Percentiles rank a stretch among this genome's conserved stretches.
Conservation (phyloP, 208 protist species). For the Leishmania amazonensis region DNA sequence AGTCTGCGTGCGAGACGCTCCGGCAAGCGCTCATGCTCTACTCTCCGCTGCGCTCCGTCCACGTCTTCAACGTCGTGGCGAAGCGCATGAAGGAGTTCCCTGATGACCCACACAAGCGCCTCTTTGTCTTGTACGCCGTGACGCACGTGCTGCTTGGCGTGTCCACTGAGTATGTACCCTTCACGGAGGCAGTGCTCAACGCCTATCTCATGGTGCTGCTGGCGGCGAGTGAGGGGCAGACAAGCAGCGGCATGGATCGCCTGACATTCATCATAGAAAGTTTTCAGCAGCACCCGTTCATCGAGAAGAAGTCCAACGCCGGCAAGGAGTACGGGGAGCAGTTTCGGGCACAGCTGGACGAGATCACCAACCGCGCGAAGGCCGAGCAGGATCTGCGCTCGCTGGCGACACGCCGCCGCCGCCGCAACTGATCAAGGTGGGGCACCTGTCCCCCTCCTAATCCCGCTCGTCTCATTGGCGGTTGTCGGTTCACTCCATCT, state of each 20-base stretch:
- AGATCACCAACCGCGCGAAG: conserved; percentile 63
- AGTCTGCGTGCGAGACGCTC: conserved; percentile 51
- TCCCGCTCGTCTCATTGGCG: neutral
- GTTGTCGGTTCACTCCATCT: neutral
- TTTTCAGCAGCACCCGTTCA: conserved; percentile 60
- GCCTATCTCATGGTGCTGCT: conserved; percentile 84
- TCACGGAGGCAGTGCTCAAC: conserved; percentile 64
- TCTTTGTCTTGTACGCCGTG: conserved; percentile 75
- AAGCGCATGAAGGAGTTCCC: conserved; percentile 82
- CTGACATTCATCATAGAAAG: conserved; percentile 75
- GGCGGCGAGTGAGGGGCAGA: conserved; percentile 68
- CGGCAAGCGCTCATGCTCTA: conserved; percentile 66
- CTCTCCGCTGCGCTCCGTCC: conserved; percentile 61
- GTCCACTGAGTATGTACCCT: conserved; percentile 45
- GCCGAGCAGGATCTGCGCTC: conserved; percentile 76
- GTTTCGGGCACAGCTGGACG: conserved; percentile 65
- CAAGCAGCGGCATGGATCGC: conserved; percentile 66
- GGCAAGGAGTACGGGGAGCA: conserved; percentile 53
- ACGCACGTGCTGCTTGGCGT: conserved; percentile 74
- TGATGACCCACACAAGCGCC: conserved; percentile 83
- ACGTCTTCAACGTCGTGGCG: conserved; percentile 80
- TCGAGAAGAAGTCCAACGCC: conserved; percentile 59
- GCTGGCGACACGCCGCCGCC: conserved; percentile 45
- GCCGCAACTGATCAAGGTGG: conserved; percentile 21
- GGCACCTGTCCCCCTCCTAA: neutral